Evolutionary conservation across 306 rosid genomes (phyloP).

Genomic region (Delonix regia): DNA sequence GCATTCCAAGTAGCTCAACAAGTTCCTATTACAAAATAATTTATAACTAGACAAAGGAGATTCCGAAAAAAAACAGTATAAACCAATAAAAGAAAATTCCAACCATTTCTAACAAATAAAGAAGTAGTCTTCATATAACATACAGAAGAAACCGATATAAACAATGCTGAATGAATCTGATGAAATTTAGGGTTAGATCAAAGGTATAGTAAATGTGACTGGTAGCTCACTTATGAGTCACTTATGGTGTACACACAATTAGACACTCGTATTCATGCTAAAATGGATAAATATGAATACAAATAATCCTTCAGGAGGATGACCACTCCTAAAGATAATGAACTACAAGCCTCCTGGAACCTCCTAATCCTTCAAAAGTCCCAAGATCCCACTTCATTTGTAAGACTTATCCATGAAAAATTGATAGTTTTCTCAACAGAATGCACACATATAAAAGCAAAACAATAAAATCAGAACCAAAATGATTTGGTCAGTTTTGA

Average conservation of each 20-base stretch:
- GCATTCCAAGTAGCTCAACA: conserved; percentile 84
- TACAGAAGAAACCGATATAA: conserved; percentile 9
- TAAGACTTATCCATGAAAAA: neutral
- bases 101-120: conserved; percentile 18
- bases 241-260: neutral
- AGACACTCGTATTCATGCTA: neutral
- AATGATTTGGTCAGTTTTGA: neutral
- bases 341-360: neutral
- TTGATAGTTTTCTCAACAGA: neutral
- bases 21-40: conserved; percentile 64
- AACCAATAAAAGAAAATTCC: conserved; percentile 23
- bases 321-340: neutral
- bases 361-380: neutral
- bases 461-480: neutral
- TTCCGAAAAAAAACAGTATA: conserved; percentile 33
- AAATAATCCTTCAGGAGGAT: neutral
- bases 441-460: neutral
- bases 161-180: conserved; percentile 1
- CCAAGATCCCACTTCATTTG: neutral
- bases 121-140: conserved; percentile 16
- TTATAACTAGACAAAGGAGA: conserved; percentile 33
- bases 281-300: neutral
- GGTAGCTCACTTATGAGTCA: neutral
- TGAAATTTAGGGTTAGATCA: conserved; percentile 2
- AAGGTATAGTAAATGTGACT: neutral